phyloP scores from a whole-genome alignment of 331 rosid genomes.

The Malus hybrid region DNA sequence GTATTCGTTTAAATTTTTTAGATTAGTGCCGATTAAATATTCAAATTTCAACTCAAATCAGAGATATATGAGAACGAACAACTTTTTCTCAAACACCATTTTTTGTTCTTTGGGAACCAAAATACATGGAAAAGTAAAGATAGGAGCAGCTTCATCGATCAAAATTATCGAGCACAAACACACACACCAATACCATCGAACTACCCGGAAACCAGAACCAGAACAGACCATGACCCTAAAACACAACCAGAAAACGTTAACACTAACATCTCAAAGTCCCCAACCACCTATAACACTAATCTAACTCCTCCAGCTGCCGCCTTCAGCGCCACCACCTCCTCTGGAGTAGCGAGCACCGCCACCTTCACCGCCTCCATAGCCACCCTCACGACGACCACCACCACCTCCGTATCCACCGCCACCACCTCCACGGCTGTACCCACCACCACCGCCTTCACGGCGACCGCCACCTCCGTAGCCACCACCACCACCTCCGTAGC shows the following conservation, averaged over 20 bases:
- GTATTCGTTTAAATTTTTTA: no score
- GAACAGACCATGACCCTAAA: background rate
- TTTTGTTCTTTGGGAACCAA: background rate
- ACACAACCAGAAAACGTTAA: background rate
- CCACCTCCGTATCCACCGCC: slow-evolving; percentile 34
- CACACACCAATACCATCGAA: background rate
- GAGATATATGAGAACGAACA: no score
- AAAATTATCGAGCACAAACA: slow-evolving; percentile 36
- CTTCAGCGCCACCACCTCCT: slow-evolving; percentile 48
- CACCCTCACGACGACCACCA: slow-evolving; percentile 24
- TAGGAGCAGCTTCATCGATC: slow-evolving; percentile 37
- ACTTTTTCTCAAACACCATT: background rate
- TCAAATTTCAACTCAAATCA: no score
- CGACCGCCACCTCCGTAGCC: slow-evolving; percentile 21
- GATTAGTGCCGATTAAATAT: no score
- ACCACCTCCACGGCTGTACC: slow-evolving; percentile 3
- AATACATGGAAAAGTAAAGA: slow-evolving; percentile 14
- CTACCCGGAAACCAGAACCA: background rate
- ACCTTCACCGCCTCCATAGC: slow-evolving; percentile 26
- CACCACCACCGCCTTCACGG: slow-evolving; percentile 21
- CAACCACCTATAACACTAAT: background rate
- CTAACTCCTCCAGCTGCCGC: slow-evolving; percentile 76
- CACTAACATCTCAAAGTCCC: background rate
- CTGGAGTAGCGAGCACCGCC: slow-evolving; percentile 38
- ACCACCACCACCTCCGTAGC: slow-evolving; percentile 14